Conservation (phyloP, 73 alveolate species). For the Vitrella brassicaformis region DNA sequence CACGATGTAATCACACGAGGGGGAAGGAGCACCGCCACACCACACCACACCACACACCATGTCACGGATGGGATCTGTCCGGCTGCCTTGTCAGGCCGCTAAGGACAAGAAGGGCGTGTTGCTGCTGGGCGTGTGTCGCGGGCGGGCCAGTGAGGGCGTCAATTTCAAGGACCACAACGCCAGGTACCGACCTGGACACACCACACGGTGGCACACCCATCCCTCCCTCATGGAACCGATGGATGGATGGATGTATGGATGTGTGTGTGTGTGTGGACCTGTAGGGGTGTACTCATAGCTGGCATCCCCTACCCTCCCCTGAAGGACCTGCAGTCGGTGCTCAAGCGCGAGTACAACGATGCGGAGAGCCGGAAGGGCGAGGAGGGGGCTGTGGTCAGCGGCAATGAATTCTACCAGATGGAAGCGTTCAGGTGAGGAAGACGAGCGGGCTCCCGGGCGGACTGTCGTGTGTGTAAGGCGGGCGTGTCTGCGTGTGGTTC, state of each 20-base stretch:
- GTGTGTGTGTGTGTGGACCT: too few species aligned
- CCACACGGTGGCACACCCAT: not conserved
- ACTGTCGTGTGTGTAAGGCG: not conserved
- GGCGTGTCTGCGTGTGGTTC: not conserved
- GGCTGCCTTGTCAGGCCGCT: not conserved
- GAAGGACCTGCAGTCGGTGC: constrained; percentile 4
- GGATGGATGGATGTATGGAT: not conserved
- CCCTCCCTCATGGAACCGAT: not conserved
- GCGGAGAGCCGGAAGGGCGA: not conserved
- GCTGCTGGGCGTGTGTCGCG: not conserved
- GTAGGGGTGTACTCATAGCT: not conserved
- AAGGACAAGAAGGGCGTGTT: not conserved
- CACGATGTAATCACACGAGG: too few species aligned
- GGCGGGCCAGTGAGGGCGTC: not conserved
- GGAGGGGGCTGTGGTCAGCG: not conserved
- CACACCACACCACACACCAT: too few species aligned
- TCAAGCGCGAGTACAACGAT: constrained; percentile 10
- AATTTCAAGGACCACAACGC: not conserved
- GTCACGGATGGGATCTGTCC: too few species aligned
- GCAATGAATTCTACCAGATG: not conserved
- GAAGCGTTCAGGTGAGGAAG: not conserved
- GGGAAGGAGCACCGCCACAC: too few species aligned
- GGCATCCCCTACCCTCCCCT: constrained; percentile 2
- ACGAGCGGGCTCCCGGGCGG: not conserved
- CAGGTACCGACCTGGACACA: not conserved